Percentiles rank a stretch among this genome's conserved stretches.
phyloP scores from a whole-genome alignment of 129 eudicot species.

The Silybum marianum region DNA sequence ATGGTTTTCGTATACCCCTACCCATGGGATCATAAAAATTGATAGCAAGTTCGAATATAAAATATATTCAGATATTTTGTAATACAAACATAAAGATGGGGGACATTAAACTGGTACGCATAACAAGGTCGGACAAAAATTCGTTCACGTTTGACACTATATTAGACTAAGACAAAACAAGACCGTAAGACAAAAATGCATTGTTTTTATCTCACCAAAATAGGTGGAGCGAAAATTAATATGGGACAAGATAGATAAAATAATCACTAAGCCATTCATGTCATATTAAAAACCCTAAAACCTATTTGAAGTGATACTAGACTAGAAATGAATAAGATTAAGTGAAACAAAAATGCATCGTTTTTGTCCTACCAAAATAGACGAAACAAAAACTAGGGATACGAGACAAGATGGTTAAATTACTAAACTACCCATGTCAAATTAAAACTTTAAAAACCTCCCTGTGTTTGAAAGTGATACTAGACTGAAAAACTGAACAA shows the following conservation, averaged over 20 bases:
- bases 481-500: neutral
- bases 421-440: neutral
- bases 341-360: neutral
- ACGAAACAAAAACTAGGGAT: neutral
- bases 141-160: neutral
- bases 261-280: neutral
- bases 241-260: too few species aligned
- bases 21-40: too few species aligned
- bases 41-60: too few species aligned
- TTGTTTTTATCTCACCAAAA: neutral
- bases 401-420: too few species aligned
- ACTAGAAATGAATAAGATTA: neutral
- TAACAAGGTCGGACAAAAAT: too few species aligned
- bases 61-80: too few species aligned
- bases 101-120: neutral
- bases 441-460: neutral
- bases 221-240: neutral
- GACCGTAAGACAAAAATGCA: neutral
- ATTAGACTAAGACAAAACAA: neutral
- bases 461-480: neutral
- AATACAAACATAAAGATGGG: too few species aligned
- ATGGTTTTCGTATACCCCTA: too few species aligned
- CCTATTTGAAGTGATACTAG: neutral
- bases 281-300: neutral
- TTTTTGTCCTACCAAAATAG: neutral